phyloP scores from a whole-genome alignment of 768 basidiomycete genomes.

The Pisolithus orientalis region DNA sequence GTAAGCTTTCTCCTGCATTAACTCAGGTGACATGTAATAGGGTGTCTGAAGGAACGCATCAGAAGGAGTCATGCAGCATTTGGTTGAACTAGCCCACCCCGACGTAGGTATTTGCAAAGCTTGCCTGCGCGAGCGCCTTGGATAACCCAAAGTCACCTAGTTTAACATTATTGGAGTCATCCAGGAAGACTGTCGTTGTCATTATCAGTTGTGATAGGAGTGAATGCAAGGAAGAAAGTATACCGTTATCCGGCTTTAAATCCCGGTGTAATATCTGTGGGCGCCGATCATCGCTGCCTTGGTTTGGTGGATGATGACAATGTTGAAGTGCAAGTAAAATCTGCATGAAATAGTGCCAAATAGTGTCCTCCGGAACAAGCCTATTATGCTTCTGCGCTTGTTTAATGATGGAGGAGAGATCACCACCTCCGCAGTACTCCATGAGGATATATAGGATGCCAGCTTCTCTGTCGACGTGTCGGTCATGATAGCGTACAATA shows the following conservation, averaged over 20 bases:
- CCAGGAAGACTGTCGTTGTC: slow-evolving; percentile 70
- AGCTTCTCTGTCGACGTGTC: slow-evolving; percentile 83
- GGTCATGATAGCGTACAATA: slow-evolving; percentile 93
- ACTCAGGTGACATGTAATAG: slow-evolving; percentile 98
- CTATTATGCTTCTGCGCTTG: slow-evolving; percentile 61
- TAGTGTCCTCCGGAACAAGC: slow-evolving; percentile 82
- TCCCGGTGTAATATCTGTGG: slow-evolving; percentile 89
- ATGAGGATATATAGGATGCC: slow-evolving; percentile 96
- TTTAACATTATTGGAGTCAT: slow-evolving; percentile 80
- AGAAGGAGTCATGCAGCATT: neutral
- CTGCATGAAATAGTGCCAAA: slow-evolving; percentile 96
- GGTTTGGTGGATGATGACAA: slow-evolving; percentile 75
- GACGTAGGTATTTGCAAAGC: slow-evolving; percentile 94
- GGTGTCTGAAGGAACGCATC: slow-evolving; percentile 66
- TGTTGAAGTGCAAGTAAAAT: slow-evolving; percentile 84
- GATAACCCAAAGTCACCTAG: slow-evolving; percentile 96
- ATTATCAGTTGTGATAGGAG: neutral
- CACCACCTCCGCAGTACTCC: slow-evolving; percentile 98
- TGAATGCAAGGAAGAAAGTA: slow-evolving; percentile 14
- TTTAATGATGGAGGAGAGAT: slow-evolving; percentile 85
- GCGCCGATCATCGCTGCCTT: slow-evolving; percentile 38
- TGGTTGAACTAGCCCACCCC: slow-evolving; percentile 55
- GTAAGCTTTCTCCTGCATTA: slow-evolving; percentile 96
- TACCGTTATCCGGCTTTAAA: slow-evolving; percentile 96
- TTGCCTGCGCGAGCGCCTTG: slow-evolving; percentile 82